Evolutionary conservation across 257 asterid species (phyloP).

Genomic region (Forsythia suspensa): DNA sequence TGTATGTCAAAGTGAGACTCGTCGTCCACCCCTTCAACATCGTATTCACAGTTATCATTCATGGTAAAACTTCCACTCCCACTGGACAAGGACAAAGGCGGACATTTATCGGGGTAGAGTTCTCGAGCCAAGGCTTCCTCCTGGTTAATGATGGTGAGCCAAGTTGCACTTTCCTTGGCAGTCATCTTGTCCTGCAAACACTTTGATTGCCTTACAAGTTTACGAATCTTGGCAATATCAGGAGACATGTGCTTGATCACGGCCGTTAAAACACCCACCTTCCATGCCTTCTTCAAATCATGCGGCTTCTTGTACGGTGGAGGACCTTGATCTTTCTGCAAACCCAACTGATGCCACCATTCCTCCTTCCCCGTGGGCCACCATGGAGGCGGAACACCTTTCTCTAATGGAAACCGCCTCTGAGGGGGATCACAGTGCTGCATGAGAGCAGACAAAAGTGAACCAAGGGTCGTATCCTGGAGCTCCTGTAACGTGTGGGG

Average conservation of each 20-base stretch:
- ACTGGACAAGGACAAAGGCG: conserved; percentile 35
- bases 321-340: conserved; percentile 46
- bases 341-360: conserved; percentile 67
- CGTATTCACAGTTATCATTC: conserved; percentile 53
- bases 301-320: conserved; percentile 72
- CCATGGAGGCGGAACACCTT: conserved; percentile 63
- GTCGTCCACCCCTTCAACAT: conserved; percentile 42
- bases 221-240: conserved; percentile 60
- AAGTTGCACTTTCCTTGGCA: conserved; percentile 68
- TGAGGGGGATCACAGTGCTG: conserved; percentile 74
- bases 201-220: conserved; percentile 57
- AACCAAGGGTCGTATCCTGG: conserved; percentile 66
- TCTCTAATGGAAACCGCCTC: conserved; percentile 60
- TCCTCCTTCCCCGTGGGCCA: conserved; percentile 66
- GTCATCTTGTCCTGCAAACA: conserved; percentile 69
- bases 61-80: conserved; percentile 35
- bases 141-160: conserved; percentile 58
- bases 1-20: conserved; percentile 44
- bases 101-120: conserved; percentile 48
- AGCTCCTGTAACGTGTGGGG: conserved; percentile 66
- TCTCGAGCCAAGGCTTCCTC: conserved; percentile 63
- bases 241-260: conserved; percentile 67
- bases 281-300: conserved; percentile 69
- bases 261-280: conserved; percentile 60
- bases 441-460: conserved; percentile 59